Conservation (phyloP, 2,329 filamentous ascomycete species). For the Xylaria sp. region DNA sequence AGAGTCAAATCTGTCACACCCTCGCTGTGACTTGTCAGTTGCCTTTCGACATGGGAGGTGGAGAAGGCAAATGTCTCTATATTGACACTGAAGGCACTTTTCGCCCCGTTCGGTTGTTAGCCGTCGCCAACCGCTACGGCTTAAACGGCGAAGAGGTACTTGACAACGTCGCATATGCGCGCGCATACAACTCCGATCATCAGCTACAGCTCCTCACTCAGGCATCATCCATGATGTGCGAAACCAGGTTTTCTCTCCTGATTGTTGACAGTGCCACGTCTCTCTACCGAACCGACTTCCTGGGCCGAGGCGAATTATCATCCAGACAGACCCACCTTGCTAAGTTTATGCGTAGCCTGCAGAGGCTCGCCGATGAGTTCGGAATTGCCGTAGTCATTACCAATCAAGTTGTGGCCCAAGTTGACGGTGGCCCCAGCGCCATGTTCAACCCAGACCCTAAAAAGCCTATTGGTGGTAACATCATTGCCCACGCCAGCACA, state of each 20-base stretch:
- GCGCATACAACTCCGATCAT: slow-evolving; percentile 98
- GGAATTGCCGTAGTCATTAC: slow-evolving; percentile 98
- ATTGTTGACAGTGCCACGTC: slow-evolving; percentile 96
- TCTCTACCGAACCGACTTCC: slow-evolving; percentile 95
- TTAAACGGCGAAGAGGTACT: slow-evolving; percentile 96
- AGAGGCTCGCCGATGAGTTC: slow-evolving; percentile 83
- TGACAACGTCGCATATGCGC: slow-evolving; percentile 97
- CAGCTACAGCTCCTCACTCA: slow-evolving; percentile 95
- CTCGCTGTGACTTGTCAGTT: slow-evolving; percentile 98
- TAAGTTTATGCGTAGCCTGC: slow-evolving; percentile 87
- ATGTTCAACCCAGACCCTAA: slow-evolving; percentile 99
- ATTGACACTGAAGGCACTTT: slow-evolving; percentile 99
- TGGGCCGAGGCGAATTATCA: slow-evolving; percentile 96
- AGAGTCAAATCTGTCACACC: slow-evolving; percentile 98
- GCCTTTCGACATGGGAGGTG: slow-evolving; percentile 98
- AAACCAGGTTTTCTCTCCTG: slow-evolving; percentile 94
- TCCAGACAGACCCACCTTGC: slow-evolving; percentile 88
- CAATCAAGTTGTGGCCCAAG: slow-evolving; percentile 98
- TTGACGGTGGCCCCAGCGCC: slow-evolving; percentile 92
- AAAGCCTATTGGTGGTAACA: slow-evolving; percentile 98
- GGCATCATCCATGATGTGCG: slow-evolving; percentile 98
- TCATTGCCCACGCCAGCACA: slow-evolving; percentile 97
- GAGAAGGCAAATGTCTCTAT: slow-evolving; percentile 97
- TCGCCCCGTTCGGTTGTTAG: slow-evolving; percentile 86
- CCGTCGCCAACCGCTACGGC: slow-evolving; percentile 93